Evolutionary conservation across 345 rosid genomes (phyloP).

Genomic region (Dimocarpus longan): DNA sequence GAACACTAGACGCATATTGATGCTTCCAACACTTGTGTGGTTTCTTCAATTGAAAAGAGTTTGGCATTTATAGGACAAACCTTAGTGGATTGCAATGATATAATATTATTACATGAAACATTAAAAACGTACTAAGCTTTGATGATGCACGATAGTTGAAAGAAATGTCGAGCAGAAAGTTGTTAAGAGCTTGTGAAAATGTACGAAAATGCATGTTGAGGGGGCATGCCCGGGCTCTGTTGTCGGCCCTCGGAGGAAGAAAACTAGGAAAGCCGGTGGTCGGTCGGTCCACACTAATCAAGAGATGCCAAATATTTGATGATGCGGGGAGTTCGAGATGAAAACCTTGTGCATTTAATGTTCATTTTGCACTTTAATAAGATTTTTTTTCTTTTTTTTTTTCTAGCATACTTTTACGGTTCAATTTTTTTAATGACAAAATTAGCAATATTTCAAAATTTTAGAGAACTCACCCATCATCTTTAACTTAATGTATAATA

Average conservation of each 20-base stretch:
- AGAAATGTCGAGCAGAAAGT: conserved; percentile 14
- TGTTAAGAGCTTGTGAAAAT: neutral
- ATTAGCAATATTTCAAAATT: too few species aligned
- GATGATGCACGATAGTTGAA: conserved; percentile 16
- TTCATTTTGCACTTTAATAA: too few species aligned
- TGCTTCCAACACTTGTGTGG: neutral
- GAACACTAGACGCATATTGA: neutral
- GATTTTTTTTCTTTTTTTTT: too few species aligned
- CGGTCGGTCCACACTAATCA: conserved; percentile 30
- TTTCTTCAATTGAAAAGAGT: neutral
- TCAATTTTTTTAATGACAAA: too few species aligned
- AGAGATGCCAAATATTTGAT: conserved; percentile 18
- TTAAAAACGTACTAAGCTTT: neutral
- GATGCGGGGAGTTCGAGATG: conserved; percentile 6
- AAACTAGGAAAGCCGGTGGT: conserved; percentile 26
- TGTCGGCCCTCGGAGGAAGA: conserved; percentile 13
- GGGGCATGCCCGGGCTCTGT: neutral
- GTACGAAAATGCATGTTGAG: neutral
- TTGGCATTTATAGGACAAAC: conserved; percentile 23
- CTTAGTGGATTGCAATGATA: neutral
- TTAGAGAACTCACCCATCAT: too few species aligned
- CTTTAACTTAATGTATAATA: too few species aligned
- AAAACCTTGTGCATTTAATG: neutral
- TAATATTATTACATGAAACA: neutral
- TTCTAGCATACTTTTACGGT: too few species aligned